Evolutionary conservation across 352 stramenopile genomes (phyloP), one percentile per base, ranked within the genome.

Genomic region (Pythium phragmiticola): DNA sequence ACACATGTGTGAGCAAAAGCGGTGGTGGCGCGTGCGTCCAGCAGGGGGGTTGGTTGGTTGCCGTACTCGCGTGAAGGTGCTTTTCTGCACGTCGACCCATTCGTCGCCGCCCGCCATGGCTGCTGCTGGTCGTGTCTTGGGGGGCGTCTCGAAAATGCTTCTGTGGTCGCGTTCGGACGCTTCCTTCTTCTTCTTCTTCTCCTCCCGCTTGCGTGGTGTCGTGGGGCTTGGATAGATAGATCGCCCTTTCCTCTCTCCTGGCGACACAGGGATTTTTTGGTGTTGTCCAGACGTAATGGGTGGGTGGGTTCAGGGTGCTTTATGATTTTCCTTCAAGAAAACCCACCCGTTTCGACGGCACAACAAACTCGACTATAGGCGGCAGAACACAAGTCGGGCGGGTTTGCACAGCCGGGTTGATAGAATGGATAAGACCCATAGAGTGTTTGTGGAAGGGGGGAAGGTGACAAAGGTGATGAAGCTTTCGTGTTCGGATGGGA

Each of bases 51-150:
- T n/a, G 9, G 30, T 56, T 45, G 19, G 7, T 11, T 6, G 4
- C 26, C 79, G 34, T 78, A 95, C 86, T 72, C 89, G 73, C 30
- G 89, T 97, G 74, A 97, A 97, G 8, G 90, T 97, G 73, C 80
- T 96, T 72, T 95, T 96, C 76, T 97, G 90, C 49, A 97, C 82
- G 60, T 93, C 86, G 48, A 96, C 82, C 89, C 89, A 97, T 71
- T 94, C 86, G 51, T 92, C 85, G 66, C 79, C 79, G 51, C 58
- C 47, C 28, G 76, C 76, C 82, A 89, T 89, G 64, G 47, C 74
- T 17, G 11, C 33, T 71, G 61, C 28, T 9, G 28, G 19, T 47
- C 5, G 2, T 68, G 34, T 30, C 52, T 21, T 34, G 53, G 36
- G 28, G 34, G 57, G 37, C 36, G 34, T 39, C 34, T 39, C 34